Evolutionary conservation across 2,329 filamentous ascomycete genomes (phyloP).

Genomic region (Dactylellina drechsleri): DNA sequence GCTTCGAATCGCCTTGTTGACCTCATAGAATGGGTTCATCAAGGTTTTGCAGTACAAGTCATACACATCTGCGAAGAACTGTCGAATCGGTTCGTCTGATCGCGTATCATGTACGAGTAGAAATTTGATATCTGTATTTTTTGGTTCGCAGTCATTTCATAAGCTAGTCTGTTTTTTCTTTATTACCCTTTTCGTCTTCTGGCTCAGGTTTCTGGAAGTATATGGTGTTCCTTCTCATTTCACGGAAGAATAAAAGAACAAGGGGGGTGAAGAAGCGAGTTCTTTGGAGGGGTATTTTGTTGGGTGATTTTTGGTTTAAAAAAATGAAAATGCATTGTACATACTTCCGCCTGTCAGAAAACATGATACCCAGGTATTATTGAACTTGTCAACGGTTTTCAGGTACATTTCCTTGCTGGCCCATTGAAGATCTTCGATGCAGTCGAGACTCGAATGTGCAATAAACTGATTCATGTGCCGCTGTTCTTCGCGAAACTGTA

Average conservation of each 20-base stretch:
- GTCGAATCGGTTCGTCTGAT: slow-evolving; percentile 93
- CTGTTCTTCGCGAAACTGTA: slow-evolving; percentile 80
- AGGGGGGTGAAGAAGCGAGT: slow-evolving; percentile 1
- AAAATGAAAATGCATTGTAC: slow-evolving; percentile 46
- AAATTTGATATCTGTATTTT: slow-evolving; percentile 77
- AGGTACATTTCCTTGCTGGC: slow-evolving; percentile 79
- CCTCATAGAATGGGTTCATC: slow-evolving; percentile 95
- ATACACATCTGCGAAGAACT: slow-evolving; percentile 95
- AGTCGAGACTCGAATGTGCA: slow-evolving; percentile 90
- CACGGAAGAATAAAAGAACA: slow-evolving; percentile 13
- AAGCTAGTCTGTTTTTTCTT: slow-evolving; percentile 25
- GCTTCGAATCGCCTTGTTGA: slow-evolving; percentile 85
- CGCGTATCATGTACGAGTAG: slow-evolving; percentile 90
- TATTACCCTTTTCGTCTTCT: background rate
- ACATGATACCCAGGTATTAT: slow-evolving; percentile 92
- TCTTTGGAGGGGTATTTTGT: slow-evolving; percentile 9
- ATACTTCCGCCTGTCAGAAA: slow-evolving; percentile 85
- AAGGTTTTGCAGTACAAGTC: slow-evolving; percentile 96
- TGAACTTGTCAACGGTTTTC: slow-evolving; percentile 95
- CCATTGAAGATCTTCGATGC: slow-evolving; percentile 97
- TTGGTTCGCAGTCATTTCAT: slow-evolving; percentile 12
- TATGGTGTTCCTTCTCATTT: slow-evolving; percentile 8
- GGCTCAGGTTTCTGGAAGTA: background rate
- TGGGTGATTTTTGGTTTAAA: background rate
- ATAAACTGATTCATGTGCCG: slow-evolving; percentile 98